Percentiles rank a stretch among this genome's conserved stretches.
Evolutionary conservation across 805 yeast genomes (phyloP).

Genomic region (Lipomyces starkeyi): DNA sequence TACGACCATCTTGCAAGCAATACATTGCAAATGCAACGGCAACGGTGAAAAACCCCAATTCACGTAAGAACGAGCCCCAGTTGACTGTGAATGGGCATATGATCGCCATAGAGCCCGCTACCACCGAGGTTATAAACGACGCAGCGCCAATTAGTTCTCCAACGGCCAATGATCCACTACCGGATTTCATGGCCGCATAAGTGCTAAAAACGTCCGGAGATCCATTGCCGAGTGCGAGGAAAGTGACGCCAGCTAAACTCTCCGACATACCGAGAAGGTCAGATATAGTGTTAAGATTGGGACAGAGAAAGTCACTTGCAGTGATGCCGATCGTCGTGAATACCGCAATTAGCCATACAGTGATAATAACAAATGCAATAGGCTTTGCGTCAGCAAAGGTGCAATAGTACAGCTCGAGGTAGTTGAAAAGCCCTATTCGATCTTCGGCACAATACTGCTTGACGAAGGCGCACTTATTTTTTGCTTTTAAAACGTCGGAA

Average conservation of each 20-base stretch:
- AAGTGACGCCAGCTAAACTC: slow-evolving; percentile 75
- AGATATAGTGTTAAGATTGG: slow-evolving; percentile 74
- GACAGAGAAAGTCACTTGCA: slow-evolving; percentile 82
- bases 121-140: slow-evolving; percentile 76
- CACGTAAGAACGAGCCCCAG: slow-evolving; percentile 59
- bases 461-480: slow-evolving; percentile 39
- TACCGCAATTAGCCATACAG: slow-evolving; percentile 49
- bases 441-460: slow-evolving; percentile 31
- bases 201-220: slow-evolving; percentile 89
- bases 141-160: slow-evolving; percentile 94
- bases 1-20: slow-evolving; percentile 57
- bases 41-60: slow-evolving; percentile 60
- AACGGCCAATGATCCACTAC: slow-evolving; percentile 77
- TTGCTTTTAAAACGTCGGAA: slow-evolving; percentile 24
- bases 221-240: slow-evolving; percentile 90
- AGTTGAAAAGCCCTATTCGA: slow-evolving; percentile 32
- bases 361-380: slow-evolving; percentile 33
- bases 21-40: slow-evolving; percentile 55
- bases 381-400: slow-evolving; percentile 14
- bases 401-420: slow-evolving; percentile 40
- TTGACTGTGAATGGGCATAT: slow-evolving; percentile 66
- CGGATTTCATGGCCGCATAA: slow-evolving; percentile 75
- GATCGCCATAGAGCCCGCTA: slow-evolving; percentile 78
- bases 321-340: slow-evolving; percentile 74
- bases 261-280: slow-evolving; percentile 67